Base-by-base conservation (phyloP, 83 land plant genomes). In the Isoetes engelmannii region DNA sequence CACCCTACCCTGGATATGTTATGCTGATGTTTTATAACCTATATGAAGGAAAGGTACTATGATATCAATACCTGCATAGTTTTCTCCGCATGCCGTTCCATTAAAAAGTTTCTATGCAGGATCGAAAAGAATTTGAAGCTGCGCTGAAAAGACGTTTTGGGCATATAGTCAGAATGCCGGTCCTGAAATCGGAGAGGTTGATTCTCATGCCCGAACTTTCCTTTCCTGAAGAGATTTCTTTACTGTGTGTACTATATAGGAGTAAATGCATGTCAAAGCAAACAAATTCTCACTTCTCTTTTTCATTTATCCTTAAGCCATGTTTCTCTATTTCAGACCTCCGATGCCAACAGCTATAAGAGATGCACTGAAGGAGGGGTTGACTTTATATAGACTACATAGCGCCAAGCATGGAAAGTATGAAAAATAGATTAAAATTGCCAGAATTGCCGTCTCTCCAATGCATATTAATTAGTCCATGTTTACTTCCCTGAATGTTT, bases 21-120 rank as follows among this genome's bases (percentile, higher is more conserved):
- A 79, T 90, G 70, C 74, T 90, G 20, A 83, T 90, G 96, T 90
- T 90, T 78, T 87, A 90, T 76, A 80, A 87, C 73, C 85, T 90
- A 44, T 90, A 90, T 69, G 87, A 83, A 67, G 92, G 92, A 70
- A 85, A 80, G 89, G 94, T 74, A 79, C 47, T 28, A 28, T 28
- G 37, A 28, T 28, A 28, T 28, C 37, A 28, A 28, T 28, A 28
- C 37, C 37, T 28, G 37, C 37, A 28, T 28, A 28, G 37, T 28
- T 28, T 28, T 28, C 37, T 28, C 2, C 37, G 37, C 37, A 28
- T 28, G 37, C 37, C 37, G 2, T 28, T 28, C 37, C 37, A 28
- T 28, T 28, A 28, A 28, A 28, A 28, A 28, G 37, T 28, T 28
- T 28, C 28, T 59, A 19, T 59, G 17, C 28, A 59, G 62, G 62